Evolutionary conservation across 2,329 filamentous ascomycete genomes (phyloP), one percentile per base, ranked within the genome.

Genomic region (Lachnellula hyalina): DNA sequence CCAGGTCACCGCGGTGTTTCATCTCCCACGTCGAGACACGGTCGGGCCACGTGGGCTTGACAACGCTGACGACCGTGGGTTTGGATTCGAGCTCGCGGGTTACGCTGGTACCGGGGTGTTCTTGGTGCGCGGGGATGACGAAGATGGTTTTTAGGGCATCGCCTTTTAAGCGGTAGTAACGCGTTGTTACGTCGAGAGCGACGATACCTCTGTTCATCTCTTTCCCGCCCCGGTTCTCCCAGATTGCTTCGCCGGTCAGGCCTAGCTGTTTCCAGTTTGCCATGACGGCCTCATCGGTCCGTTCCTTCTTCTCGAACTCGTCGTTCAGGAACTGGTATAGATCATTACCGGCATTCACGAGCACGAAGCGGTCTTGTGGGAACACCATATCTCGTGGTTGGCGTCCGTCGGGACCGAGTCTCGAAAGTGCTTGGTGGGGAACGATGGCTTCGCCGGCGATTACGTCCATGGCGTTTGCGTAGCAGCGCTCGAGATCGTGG

Each of bases 401-500:
- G 5, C 80, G 71, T 23, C 81, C 74, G 38, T 79, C 75, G 0
- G 79, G 77, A 0, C 83, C 82, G 11, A 77, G 66, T 15, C 73
- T 71, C 19, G 78, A 78, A 35, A 83, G 71, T 57, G 82, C 70
- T 71, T 82, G 78, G 41, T 70, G 60, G 1, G 81, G 79, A 1
- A 79, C 72, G 6, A 72, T 64, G 1, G 79, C 77, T 61, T 82
- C 79, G 28, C 74, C 73, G 0, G 72, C 72, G 2, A 84, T 71
- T 0, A 75, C 67, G 56, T 83, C 78, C 23, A 80, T 67, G 0
- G 75, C 70, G 57, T 79, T 78, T 55, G 72, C 77, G 57, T 82
- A 77, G 17, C 70, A 66, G 12, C 77, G 74, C 63, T 84, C 81
- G 2, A 84, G 76, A 59, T 83, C 79, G 63, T 82, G 81, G 69